Base-by-base conservation (phyloP, 208 protist genomes). In the Trypanosoma lewisi region DNA sequence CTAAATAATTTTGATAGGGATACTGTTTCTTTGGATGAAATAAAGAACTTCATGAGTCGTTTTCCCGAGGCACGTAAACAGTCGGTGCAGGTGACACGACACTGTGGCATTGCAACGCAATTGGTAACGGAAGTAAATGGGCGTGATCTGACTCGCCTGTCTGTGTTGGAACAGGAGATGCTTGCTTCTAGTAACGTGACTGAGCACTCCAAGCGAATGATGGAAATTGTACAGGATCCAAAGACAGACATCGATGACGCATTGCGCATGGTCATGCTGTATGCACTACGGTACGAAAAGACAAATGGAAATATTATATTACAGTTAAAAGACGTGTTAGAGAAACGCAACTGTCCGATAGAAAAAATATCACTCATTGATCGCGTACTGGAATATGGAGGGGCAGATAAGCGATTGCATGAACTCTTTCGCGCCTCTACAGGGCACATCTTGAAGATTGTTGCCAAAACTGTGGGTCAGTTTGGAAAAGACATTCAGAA, bases 401-500 rank as follows among this genome's bases (percentile, higher is more conserved):
- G 88, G 11, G 73, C 83, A 59, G 75, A 87, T 21, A 70, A 73
- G 42, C 82, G 88, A n/a, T 36, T 73, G 23, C 85, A 92, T 63
- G 83, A 91, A 36, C 70, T 94, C 30, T 94, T 91, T 69, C 70
- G 74, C 34, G 62, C 71, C 25, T 87, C 82, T 0, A 87, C 88
- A 23, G 88, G 83, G 1, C 78, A 80, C 68, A 80, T 94, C 44
- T 75, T 94, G 51, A 90, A 91, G 60, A 63, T 84, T 12, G 79
- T 91, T 34, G 83, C 76, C 34, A 92, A 87, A 67, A 60, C 89
- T 28, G 78, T 95, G 47, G 70, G 89, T 52, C 78, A 84, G 61
- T 89, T 96, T 49, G 83, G 85, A 44, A 90, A 89, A 63, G 82
- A 97, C 60, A 86, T 98, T 25, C 82, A 98, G 63, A 99, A 98